These are phyloP conservation scores for Phalaenopsis aphrodite DNA, from an alignment of 106 monocot genomes.

Conservation along the genomic window DNA sequence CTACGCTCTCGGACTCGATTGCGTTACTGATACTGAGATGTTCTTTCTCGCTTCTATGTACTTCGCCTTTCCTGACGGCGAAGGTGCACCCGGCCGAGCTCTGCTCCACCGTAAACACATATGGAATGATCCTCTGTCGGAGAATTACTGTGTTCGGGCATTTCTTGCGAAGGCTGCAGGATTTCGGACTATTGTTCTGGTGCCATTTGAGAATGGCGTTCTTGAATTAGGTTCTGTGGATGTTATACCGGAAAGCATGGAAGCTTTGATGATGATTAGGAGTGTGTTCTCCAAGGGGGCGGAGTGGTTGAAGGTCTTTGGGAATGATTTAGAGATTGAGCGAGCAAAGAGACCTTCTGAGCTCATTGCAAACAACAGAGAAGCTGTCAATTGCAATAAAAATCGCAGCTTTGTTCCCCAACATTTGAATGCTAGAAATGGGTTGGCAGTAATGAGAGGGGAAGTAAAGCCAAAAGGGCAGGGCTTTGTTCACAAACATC, in stretches of 20 bases:
- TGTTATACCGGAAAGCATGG: constrained; percentile 25
- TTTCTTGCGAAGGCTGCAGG: constrained; percentile 50
- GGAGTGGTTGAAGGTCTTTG: constrained; percentile 36
- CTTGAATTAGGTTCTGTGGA: constrained; percentile 55
- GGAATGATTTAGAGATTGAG: constrained; percentile 31
- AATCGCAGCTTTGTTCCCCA: neutral
- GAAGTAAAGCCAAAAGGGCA: neutral
- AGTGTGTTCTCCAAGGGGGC: constrained; percentile 14
- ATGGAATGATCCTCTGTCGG: constrained; percentile 38
- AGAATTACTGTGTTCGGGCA: constrained; percentile 45
- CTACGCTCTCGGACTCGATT: constrained; percentile 48
- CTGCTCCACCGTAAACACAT: constrained; percentile 41
- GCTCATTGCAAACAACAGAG: neutral
- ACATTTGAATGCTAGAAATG: constrained; percentile 6
- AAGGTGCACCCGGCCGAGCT: constrained; percentile 58
- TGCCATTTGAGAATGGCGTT: constrained; percentile 56
- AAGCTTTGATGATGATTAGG: constrained; percentile 21
- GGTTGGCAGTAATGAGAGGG: neutral
- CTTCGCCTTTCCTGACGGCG: constrained; percentile 63
- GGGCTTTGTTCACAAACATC: neutral
- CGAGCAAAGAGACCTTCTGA: constrained; percentile 4
- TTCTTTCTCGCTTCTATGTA: constrained; percentile 89
- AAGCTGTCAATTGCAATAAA: neutral
- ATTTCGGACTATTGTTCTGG: constrained; percentile 45
- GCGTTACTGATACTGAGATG: constrained; percentile 66